Evolutionary conservation across 148 eudicot species (phyloP), one percentile per base, ranked within the genome.

Genomic region (Persicaria tinctoria): DNA sequence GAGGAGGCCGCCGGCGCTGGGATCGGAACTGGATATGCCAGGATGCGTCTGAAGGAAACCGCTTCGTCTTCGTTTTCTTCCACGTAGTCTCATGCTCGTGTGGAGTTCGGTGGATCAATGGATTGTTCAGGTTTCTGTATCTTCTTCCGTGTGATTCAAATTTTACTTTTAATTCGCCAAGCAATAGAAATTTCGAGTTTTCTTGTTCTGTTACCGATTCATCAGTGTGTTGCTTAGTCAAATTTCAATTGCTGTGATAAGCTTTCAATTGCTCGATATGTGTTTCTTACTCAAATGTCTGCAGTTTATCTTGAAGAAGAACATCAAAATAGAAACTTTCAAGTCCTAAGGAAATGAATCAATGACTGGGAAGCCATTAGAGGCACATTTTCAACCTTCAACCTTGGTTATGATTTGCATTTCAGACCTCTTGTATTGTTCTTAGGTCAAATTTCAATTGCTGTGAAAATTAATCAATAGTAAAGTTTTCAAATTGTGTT

Each of bases 11-110:
- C 56, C 13, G 78, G 70, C 16, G 57, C 20, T n/a, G 77, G 72
- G 68, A 71, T 17, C 20, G 73, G 68, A 0, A 59, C n/a, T 12
- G 80, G 82, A 1, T 46, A 47, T 45, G 78, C 74, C 38, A 71
- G 79, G 55, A 27, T 84, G 76, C 76, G 76, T 11, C 56, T 88
- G 83, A 80, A 80, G 60, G 89, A 84, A 77, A 73, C 89, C 8
- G 85, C 91, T 8, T 86, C 88, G 44, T 77, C 85, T 71, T 80
- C 83, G 8, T 88, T 75, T 20, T 44, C 77, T 3, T 41, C 75
- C 18, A 41, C 46, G 2, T 59, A 17, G 17, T 59, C 53, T 50
- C 53, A 11, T 13, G 11, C 53, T 8, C 9, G 9, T 11, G 14
- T 50, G 53, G 11, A 10, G 27, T 16, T 17, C 6, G 10, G 7